phyloP scores from a whole-genome alignment of 169 alveolate genomes.

The Eimeria falciformis region DNA sequence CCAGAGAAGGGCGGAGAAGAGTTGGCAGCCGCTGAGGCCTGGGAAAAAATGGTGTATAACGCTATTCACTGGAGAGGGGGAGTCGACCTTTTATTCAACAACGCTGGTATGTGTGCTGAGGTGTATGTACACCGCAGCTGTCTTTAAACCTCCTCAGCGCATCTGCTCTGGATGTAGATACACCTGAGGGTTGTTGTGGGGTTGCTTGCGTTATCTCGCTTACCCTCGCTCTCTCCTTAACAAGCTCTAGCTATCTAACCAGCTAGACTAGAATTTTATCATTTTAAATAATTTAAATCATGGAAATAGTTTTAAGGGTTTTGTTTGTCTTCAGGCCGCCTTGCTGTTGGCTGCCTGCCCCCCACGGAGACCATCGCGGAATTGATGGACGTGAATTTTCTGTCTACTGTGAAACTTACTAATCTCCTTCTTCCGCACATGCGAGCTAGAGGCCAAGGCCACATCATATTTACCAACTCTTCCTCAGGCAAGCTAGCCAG shows the following conservation, averaged over 20 bases:
- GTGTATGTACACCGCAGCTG: too few species aligned
- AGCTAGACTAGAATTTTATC: too few species aligned
- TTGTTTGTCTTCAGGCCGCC: background rate
- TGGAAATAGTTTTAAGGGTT: too few species aligned
- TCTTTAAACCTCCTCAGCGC: too few species aligned
- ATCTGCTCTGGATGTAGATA: too few species aligned
- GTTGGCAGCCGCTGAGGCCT: background rate
- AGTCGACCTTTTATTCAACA: background rate
- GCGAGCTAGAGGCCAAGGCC: conserved; percentile 26
- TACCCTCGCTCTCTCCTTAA: too few species aligned
- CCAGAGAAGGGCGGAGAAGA: background rate
- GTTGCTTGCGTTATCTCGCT: too few species aligned
- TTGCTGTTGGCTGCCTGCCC: conserved; percentile 9
- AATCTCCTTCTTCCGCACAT: conserved; percentile 17
- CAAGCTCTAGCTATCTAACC: too few species aligned
- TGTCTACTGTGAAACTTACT: background rate
- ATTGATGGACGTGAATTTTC: background rate
- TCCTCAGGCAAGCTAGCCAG: background rate
- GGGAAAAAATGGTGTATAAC: background rate
- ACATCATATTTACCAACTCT: conserved; percentile 7
- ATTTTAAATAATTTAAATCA: too few species aligned
- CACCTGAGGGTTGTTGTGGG: too few species aligned
- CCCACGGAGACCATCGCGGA: conserved; percentile 6
- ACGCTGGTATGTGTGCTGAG: too few species aligned
- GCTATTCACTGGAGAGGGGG: conserved; percentile 16